phyloP scores from a whole-genome alignment of 2,329 filamentous ascomycete genomes.

The Hypoxylon sp. region DNA sequence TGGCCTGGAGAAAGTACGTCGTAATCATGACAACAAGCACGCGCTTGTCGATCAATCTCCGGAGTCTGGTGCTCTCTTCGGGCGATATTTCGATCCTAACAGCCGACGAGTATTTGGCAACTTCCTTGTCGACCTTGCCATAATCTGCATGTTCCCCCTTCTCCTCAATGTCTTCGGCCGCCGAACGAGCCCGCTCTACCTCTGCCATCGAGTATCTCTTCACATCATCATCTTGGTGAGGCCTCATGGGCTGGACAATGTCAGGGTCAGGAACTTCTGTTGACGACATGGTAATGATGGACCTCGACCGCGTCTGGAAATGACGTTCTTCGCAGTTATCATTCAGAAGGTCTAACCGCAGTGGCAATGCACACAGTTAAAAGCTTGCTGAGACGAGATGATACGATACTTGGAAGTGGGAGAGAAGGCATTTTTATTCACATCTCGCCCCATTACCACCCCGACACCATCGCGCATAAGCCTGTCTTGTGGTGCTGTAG shows the following conservation, averaged over 20 bases:
- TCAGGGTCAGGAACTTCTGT: constrained; percentile 51
- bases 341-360: constrained; percentile 5
- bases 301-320: constrained; percentile 3
- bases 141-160: constrained; percentile 67
- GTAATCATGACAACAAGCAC: constrained; percentile 79
- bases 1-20: constrained; percentile 80
- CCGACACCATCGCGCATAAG: constrained; percentile 24
- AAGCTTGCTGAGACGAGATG: constrained; percentile 1
- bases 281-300: constrained; percentile 47
- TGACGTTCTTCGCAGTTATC: constrained; percentile 5
- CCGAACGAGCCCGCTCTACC: constrained; percentile 50
- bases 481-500: constrained; percentile 29
- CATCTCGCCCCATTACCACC: constrained; percentile 25
- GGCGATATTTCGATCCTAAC: constrained; percentile 69
- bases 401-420: constrained; percentile 9
- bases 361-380: neutral
- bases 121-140: constrained; percentile 73
- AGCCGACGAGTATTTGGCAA: constrained; percentile 76
- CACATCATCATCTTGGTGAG: constrained; percentile 43
- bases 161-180: constrained; percentile 59
- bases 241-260: constrained; percentile 41
- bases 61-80: constrained; percentile 73
- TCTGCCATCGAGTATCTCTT: constrained; percentile 51
- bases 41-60: constrained; percentile 75
- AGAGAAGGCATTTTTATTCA: constrained; percentile 33